Percentiles rank a stretch among this genome's conserved stretches.
phyloP scores from a whole-genome alignment of 352 stramenopile species.

The Peronospora tabacina region DNA sequence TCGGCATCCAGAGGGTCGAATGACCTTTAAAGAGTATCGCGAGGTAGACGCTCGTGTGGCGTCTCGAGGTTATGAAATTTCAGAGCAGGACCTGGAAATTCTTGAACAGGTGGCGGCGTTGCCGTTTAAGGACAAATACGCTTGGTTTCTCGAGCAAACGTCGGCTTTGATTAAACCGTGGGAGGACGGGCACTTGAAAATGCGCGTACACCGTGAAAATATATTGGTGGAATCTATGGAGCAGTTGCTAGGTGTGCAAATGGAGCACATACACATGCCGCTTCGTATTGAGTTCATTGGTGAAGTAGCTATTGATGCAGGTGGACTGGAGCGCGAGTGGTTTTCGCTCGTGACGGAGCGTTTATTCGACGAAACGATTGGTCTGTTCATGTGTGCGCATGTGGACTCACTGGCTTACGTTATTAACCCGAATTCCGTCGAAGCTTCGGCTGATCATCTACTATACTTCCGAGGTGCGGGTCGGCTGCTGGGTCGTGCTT shows the following conservation, averaged over 20 bases:
- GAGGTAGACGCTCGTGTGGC: conserved; percentile 81
- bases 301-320: conserved; percentile 85
- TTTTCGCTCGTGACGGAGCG: conserved; percentile 76
- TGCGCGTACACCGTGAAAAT: conserved; percentile 76
- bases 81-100: conserved; percentile 80
- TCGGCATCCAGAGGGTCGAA: conserved; percentile 68
- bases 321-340: conserved; percentile 87
- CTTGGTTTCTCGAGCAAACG: conserved; percentile 80
- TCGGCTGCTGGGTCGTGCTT: conserved; percentile 91
- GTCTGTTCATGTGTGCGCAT: conserved; percentile 81
- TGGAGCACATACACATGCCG: conserved; percentile 84
- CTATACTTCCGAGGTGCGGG: conserved; percentile 96
- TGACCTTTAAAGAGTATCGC: conserved; percentile 86
- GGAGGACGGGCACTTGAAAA: conserved; percentile 81
- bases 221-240: conserved; percentile 84
- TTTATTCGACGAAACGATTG: conserved; percentile 84
- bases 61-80: conserved; percentile 83
- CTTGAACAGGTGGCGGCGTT: conserved; percentile 76
- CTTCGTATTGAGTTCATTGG: conserved; percentile 86
- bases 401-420: conserved; percentile 74
- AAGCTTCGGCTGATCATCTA: conserved; percentile 90
- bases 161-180: conserved; percentile 79
- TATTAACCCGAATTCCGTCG: conserved; percentile 77
- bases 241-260: conserved; percentile 71
- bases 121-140: conserved; percentile 86